Base-by-base conservation (phyloP, 306 rosid species). In the Luffa acutangula region DNA sequence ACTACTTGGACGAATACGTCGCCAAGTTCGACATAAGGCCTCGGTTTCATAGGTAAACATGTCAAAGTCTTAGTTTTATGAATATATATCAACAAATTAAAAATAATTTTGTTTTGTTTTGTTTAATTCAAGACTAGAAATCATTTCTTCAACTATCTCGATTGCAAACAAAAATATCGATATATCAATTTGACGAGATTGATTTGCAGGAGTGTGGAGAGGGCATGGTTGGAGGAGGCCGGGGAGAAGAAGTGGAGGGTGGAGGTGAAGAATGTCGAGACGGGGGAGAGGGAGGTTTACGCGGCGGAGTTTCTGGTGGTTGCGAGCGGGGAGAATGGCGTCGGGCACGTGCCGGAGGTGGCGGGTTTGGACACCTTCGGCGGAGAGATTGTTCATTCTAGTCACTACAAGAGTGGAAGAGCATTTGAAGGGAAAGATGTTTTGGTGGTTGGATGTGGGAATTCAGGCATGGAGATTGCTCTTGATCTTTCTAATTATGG, bases 391-490 rank as follows among this genome's bases (percentile, higher is more conserved):
- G 15, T 86, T 17, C 86, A 83, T 39, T 78, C 84, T 0, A 65
- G 71, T 21, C 9, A 66, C 0, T 80, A 83, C 25, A 79, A 66
- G 46, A 25, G 18, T 17, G 86, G 86, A 2, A 15, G 8, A 21
- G 25, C 1, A 11, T 82, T 53, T 59, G 42, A 20, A 11, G 80
- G 54, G 0, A 82, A 82, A 42, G 45, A 73, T 43, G 86, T 82
- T 64, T 80, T 85, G 66, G 84, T 85, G 3, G 77, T 85, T 57
- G 88, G 86, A 0, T 72, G 82, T 73, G 88, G 88, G 1, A 85
- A 85, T 46, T 85, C 86, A 0, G 84, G 88, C 5, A 80, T 85
- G 88, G 81, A 85, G 67, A 85, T 83, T 37, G 43, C 80, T 46
- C 39, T 62, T 33, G 86, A 83, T 37, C 80, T 82, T 5, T 64